A percentile compares a stretch with the other conserved stretches of the same genome.
Conservation (phyloP, 805 yeast genomes). For the Wickerhamia fluorescens region DNA sequence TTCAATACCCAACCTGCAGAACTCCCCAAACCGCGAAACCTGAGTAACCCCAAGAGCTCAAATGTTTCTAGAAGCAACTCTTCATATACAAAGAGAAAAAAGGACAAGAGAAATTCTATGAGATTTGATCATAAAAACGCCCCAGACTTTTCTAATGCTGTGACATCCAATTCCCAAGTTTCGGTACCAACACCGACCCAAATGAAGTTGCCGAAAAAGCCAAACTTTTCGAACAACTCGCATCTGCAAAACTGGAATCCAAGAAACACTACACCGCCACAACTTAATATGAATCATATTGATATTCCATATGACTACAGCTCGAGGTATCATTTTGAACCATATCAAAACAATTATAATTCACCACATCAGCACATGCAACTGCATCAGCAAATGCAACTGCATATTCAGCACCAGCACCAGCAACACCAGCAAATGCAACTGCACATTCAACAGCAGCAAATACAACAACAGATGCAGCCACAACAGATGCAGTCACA, state of each 20-base stretch:
- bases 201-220: slow-evolving; percentile 14
- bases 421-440: slow-evolving; percentile 3
- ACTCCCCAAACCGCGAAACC: slow-evolving; percentile 1
- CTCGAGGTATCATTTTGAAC: no score
- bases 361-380: no score
- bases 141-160: slow-evolving; percentile 11
- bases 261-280: no score
- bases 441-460: slow-evolving; percentile 17
- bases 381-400: neutral
- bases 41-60: slow-evolving; percentile 4
- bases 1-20: slow-evolving; percentile 1
- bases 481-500: slow-evolving; percentile 3
- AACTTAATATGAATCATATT: no score
- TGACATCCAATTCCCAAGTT: slow-evolving; percentile 13
- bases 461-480: slow-evolving; percentile 8
- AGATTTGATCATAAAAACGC: slow-evolving; percentile 20
- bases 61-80: slow-evolving; percentile 11
- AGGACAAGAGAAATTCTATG: slow-evolving; percentile 28
- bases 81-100: slow-evolving; percentile 16
- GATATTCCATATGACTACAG: no score
- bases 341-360: no score
- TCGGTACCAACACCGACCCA: no score
- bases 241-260: no score
- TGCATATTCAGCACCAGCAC: slow-evolving; percentile 3
- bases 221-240: slow-evolving; percentile 6